phyloP scores from a whole-genome alignment of 2,329 filamentous ascomycete genomes.

The Pyricularia grisea region DNA sequence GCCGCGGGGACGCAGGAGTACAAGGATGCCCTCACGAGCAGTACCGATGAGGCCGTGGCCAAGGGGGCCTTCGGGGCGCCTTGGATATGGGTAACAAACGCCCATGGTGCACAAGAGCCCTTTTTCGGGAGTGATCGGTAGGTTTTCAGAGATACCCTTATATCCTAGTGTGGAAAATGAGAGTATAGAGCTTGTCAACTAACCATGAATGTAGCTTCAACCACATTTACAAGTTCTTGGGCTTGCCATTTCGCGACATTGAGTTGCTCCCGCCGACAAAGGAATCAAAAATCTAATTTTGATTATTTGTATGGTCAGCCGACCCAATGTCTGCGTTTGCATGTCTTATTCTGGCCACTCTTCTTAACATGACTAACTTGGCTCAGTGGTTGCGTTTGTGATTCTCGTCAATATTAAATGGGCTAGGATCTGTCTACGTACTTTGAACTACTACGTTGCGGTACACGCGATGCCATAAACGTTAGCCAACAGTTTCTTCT shows the following conservation, averaged over 20 bases:
- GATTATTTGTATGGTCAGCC: background rate
- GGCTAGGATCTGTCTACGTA: background rate
- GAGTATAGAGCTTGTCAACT: background rate
- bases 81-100: conserved; percentile 61
- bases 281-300: background rate
- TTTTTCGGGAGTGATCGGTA: conserved; percentile 72
- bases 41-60: conserved; percentile 52
- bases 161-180: background rate
- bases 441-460: background rate
- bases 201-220: conserved; percentile 39
- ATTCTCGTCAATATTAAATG: background rate
- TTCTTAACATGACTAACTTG: no score
- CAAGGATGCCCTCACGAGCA: conserved; percentile 33
- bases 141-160: conserved; percentile 10
- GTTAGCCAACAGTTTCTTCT: background rate
- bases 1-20: conserved; percentile 36
- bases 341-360: background rate
- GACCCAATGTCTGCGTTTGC: background rate
- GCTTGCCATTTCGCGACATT: conserved; percentile 48
- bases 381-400: background rate
- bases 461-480: background rate
- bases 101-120: conserved; percentile 48
- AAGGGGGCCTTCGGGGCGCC: conserved; percentile 67
- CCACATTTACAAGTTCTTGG: conserved; percentile 59
- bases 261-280: conserved; percentile 20